Base-by-base conservation (phyloP, 2,329 filamentous ascomycete species). In the Nigrograna mackinnonii region DNA sequence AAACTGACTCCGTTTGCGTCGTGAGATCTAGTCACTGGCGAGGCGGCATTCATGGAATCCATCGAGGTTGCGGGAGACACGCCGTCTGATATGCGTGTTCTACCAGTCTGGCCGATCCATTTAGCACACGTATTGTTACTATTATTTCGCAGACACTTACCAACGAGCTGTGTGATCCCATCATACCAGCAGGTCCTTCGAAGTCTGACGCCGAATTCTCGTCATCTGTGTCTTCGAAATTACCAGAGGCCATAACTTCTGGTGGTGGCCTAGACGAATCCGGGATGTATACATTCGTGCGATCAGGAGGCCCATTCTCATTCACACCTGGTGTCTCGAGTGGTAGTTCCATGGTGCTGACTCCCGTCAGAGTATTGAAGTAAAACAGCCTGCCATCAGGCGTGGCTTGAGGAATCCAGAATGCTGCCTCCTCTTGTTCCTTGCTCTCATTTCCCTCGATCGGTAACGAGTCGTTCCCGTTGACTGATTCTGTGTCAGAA, bases 351-450 rank as follows among this genome's bases (percentile, higher is more conserved):
- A 91, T 94, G 50, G 89, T 95, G 63, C 89, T 95, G 61, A 95
- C 90, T 41, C 92, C 91, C 0, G 94, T 99, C 74, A 96, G 84
- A 49, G 92, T 97, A 69, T 99, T 99, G 79, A 95, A 97, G 73
- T 97, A 99, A 71, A 95, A 99, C 18, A 99, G 73, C 43, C 91
- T 82, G 40, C 94, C 94, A 66, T 97, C 91, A 1, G 89, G 83
- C 0, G 94, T 99, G 12, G 91, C 94, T 73, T 99, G 94, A 14
- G 94, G 94, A 55, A 99, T 96, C 94, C 94, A 99, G 66, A 95
- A 99, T 53, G 95, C 92, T 34, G 92, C 91, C 66, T 92, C 85
- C 56, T 94, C 91, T 62, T 89, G 87, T 60, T 86, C 85, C 50
- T 71, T 77, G 49, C 69, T 70, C 34, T 79, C 79, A 16, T 78